Conservation (phyloP, 2,329 filamentous ascomycete species). For the Fusarium beomiforme region DNA sequence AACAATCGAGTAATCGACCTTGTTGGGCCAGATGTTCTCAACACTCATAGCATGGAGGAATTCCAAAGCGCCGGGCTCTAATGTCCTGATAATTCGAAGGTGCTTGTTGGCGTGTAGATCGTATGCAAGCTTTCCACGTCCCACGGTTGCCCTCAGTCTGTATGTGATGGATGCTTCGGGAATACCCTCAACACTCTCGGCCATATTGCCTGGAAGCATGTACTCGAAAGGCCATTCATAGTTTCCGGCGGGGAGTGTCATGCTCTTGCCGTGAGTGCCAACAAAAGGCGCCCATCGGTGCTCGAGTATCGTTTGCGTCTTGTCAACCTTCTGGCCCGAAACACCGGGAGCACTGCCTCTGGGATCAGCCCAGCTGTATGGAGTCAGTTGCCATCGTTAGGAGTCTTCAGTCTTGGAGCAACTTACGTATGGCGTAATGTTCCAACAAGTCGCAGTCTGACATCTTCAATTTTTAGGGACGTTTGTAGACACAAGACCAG, state of each 20-base stretch:
- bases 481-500: constrained; percentile 78
- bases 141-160: constrained; percentile 88
- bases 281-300: constrained; percentile 77
- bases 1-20: constrained; percentile 93
- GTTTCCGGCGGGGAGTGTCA: constrained; percentile 75
- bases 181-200: constrained; percentile 92
- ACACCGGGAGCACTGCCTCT: constrained; percentile 66
- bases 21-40: constrained; percentile 97
- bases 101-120: constrained; percentile 85
- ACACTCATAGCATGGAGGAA: constrained; percentile 91
- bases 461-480: constrained; percentile 75
- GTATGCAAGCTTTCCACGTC: constrained; percentile 86
- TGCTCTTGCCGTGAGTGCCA: constrained; percentile 63
- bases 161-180: constrained; percentile 89
- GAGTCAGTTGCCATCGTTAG: constrained; percentile 21
- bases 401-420: constrained; percentile 1
- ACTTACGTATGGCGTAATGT: constrained; percentile 73
- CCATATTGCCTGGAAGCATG: constrained; percentile 74
- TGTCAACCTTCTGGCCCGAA: constrained; percentile 68
- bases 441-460: constrained; percentile 77
- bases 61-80: constrained; percentile 80
- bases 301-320: constrained; percentile 68
- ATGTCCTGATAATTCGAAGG: constrained; percentile 79
- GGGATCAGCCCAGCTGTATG: constrained; percentile 60
- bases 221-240: constrained; percentile 86